Conservation (phyloP, 148 eudicot species). For the Hydrangea macrophylla region DNA sequence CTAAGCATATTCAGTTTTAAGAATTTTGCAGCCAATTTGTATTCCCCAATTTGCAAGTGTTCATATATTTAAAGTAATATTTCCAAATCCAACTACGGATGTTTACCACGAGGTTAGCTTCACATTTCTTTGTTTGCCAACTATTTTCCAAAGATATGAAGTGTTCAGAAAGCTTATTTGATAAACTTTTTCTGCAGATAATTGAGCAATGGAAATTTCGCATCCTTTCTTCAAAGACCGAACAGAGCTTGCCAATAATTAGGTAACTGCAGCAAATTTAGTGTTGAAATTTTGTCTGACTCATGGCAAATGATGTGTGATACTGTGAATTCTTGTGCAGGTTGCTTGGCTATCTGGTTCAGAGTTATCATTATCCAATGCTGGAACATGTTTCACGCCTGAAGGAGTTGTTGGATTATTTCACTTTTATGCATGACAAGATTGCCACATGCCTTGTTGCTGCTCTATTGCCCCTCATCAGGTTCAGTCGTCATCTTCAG, state of each 20-base stretch:
- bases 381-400: constrained; percentile 46
- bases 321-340: constrained; percentile 23
- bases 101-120: neutral
- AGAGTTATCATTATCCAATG: constrained; percentile 38
- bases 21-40: too few relatives aligned
- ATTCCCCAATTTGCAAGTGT: too few relatives aligned
- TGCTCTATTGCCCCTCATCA: constrained; percentile 44
- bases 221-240: constrained; percentile 53
- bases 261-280: constrained; percentile 26
- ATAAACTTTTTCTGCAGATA: constrained; percentile 32
- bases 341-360: constrained; percentile 41
- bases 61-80: too few relatives aligned
- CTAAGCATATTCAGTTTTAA: too few relatives aligned
- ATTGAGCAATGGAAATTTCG: constrained; percentile 61
- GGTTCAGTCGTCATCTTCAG: constrained; percentile 46
- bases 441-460: constrained; percentile 33
- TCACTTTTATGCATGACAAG: constrained; percentile 42
- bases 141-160: neutral
- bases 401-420: constrained; percentile 63
- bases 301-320: neutral
- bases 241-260: constrained; percentile 36
- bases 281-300: neutral
- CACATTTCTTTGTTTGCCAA: neutral
- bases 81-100: too few relatives aligned
- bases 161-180: neutral